phyloP scores from a whole-genome alignment of 2,329 filamentous ascomycete species.

The Talaromyces islandicus region DNA sequence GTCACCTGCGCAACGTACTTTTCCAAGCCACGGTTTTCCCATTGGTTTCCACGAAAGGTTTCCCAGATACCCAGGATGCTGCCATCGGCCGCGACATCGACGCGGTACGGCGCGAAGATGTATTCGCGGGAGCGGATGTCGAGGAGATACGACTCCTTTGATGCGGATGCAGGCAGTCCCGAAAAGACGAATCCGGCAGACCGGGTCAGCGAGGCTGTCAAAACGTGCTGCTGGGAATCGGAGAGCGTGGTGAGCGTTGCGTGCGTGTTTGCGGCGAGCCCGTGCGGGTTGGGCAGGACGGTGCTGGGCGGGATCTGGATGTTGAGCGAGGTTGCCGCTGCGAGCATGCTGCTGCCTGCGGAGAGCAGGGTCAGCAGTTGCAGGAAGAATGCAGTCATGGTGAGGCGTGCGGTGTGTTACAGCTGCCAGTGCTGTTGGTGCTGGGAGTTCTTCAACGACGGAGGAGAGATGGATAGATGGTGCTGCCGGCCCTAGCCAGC shows the following conservation, averaged over 20 bases:
- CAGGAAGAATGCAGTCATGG: slow-evolving; percentile 7
- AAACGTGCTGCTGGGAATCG: slow-evolving; percentile 37
- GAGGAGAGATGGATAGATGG: background rate
- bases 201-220: slow-evolving; percentile 59
- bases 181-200: slow-evolving; percentile 69
- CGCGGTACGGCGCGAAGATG: slow-evolving; percentile 70
- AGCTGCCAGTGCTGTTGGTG: background rate
- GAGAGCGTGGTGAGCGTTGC: slow-evolving; percentile 44
- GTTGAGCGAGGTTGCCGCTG: slow-evolving; percentile 26
- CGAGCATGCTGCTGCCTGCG: slow-evolving; percentile 7
- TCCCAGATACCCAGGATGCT: slow-evolving; percentile 64
- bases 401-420: slow-evolving; percentile 12
- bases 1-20: slow-evolving; percentile 36
- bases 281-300: slow-evolving; percentile 38
- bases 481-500: background rate
- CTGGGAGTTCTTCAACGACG: background rate
- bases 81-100: slow-evolving; percentile 54
- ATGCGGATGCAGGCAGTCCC: slow-evolving; percentile 45
- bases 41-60: slow-evolving; percentile 83
- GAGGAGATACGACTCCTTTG: slow-evolving; percentile 64
- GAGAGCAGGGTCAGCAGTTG: slow-evolving; percentile 16
- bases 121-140: slow-evolving; percentile 72
- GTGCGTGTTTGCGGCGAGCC: slow-evolving; percentile 42
- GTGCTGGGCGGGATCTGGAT: slow-evolving; percentile 31
- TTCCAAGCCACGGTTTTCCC: slow-evolving; percentile 68